Evolutionary conservation across 2,329 filamentous ascomycete species (phyloP).

Genomic region (Sphaerulina populicola): DNA sequence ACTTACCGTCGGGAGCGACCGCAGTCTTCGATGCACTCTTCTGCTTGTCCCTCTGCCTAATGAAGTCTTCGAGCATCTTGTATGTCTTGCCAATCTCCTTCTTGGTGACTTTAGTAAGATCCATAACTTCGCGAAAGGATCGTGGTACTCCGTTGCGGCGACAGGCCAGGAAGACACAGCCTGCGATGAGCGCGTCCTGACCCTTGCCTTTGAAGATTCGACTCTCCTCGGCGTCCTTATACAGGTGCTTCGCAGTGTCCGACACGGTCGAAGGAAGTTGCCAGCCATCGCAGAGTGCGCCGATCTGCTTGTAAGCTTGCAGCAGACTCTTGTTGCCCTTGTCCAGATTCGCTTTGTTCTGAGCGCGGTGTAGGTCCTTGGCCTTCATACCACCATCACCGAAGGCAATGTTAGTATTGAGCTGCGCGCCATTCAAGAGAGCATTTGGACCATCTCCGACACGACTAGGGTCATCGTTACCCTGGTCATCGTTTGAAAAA

Average conservation of each 20-base stretch:
- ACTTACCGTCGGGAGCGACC: constrained; percentile 42
- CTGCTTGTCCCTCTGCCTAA: constrained; percentile 65
- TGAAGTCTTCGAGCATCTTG: constrained; percentile 83
- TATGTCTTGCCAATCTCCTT: constrained; percentile 96
- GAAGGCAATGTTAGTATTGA: constrained; percentile 80
- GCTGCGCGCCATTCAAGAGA: constrained; percentile 79
- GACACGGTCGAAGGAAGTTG: constrained; percentile 72
- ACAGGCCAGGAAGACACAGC: constrained; percentile 95
- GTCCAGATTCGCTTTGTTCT: constrained; percentile 72
- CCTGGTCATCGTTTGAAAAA: constrained; percentile 96
- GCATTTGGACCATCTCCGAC: constrained; percentile 90
- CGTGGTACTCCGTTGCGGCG: constrained; percentile 79
- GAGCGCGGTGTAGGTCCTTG: constrained; percentile 70
- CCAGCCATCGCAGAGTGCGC: constrained; percentile 75
- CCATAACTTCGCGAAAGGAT: constrained; percentile 90
- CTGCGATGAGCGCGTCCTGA: constrained; percentile 85
- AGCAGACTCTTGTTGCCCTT: constrained; percentile 76
- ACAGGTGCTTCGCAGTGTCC: constrained; percentile 88
- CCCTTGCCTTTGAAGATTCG: constrained; percentile 94
- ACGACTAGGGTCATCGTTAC: constrained; percentile 93
- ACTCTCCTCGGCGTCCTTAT: constrained; percentile 86
- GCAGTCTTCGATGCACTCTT: constrained; percentile 20
- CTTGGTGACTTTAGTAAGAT: constrained; percentile 86
- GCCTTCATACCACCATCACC: constrained; percentile 63
- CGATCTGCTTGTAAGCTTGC: constrained; percentile 80